A percentile compares a stretch with the other conserved stretches of the same genome.
Conservation (phyloP, 192 early-diverging fungal genomes). For the Coemansia sp. region DNA sequence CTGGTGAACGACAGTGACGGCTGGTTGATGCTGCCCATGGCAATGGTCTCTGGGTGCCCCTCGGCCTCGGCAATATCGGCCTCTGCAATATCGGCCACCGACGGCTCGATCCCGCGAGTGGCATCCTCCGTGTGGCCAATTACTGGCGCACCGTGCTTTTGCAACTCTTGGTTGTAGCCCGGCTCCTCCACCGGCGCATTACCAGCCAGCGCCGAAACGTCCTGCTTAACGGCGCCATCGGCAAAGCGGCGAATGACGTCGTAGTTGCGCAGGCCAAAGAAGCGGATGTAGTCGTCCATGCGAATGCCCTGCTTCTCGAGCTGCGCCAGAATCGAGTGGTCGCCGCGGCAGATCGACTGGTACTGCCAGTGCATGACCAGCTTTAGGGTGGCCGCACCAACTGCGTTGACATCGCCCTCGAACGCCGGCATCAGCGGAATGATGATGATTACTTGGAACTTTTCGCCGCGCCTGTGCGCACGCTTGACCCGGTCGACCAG, state of each 20-base stretch:
- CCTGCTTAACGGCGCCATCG: slow-evolving; percentile 23
- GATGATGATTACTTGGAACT: slow-evolving; percentile 70
- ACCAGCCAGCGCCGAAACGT: slow-evolving; percentile 16
- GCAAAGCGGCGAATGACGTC: slow-evolving; percentile 54
- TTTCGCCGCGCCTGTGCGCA: slow-evolving; percentile 61
- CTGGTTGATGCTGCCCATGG: not conserved
- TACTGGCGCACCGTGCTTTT: slow-evolving; percentile 16
- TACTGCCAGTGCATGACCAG: slow-evolving; percentile 81
- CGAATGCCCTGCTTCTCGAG: slow-evolving; percentile 53
- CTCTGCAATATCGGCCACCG: not conserved
- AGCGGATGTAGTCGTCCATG: slow-evolving; percentile 61
- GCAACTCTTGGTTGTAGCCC: slow-evolving; percentile 20
- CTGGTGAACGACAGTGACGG: slow-evolving; percentile 21
- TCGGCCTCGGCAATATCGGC: not conserved
- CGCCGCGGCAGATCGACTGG: slow-evolving; percentile 68
- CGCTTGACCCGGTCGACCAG: slow-evolving; percentile 68
- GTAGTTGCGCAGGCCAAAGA: slow-evolving; percentile 68
- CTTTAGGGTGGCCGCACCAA: slow-evolving; percentile 62
- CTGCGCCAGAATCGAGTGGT: slow-evolving; percentile 58
- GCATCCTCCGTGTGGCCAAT: slow-evolving; percentile 14
- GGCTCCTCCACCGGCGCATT: slow-evolving; percentile 33
- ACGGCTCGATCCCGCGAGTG: not conserved
- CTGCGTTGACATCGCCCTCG: slow-evolving; percentile 69
- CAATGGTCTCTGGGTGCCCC: not conserved
- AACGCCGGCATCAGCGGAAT: slow-evolving; percentile 84